Evolutionary conservation across 352 stramenopile species (phyloP).

Genomic region (Pythium scleroteichum): DNA sequence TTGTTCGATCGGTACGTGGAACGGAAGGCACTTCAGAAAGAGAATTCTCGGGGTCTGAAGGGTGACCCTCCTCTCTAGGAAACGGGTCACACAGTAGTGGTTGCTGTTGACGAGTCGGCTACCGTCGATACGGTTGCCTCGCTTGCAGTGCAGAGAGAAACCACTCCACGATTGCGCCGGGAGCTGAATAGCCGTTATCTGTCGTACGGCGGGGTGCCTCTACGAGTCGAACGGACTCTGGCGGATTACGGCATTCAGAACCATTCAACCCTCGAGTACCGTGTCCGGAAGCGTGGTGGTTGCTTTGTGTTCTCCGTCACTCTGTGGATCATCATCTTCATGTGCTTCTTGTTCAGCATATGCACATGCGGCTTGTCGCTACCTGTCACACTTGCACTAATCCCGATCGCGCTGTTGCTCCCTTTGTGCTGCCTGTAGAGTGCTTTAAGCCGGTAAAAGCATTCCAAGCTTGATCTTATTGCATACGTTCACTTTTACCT

Average conservation of each 20-base stretch:
- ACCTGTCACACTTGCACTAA: slow-evolving; percentile 50
- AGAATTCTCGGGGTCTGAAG: background rate
- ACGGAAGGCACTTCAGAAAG: background rate
- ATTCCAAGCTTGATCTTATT: too few species aligned
- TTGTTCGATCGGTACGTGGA: slow-evolving; percentile 52
- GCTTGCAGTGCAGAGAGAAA: slow-evolving; percentile 15
- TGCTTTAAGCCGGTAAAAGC: too few species aligned
- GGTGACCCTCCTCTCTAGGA: slow-evolving; percentile 31
- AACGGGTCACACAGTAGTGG: slow-evolving; percentile 38
- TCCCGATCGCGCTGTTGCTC: slow-evolving; percentile 62
- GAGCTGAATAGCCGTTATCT: slow-evolving; percentile 34
- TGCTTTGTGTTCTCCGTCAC: slow-evolving; percentile 78
- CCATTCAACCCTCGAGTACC: slow-evolving; percentile 56
- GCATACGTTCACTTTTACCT: background rate
- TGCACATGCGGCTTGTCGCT: slow-evolving; percentile 76
- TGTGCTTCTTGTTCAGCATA: slow-evolving; percentile 66
- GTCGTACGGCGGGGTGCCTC: slow-evolving; percentile 60
- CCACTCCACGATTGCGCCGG: background rate
- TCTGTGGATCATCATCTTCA: slow-evolving; percentile 78
- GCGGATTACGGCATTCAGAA: slow-evolving; percentile 72
- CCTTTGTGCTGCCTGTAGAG: slow-evolving; percentile 69
- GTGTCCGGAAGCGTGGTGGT: slow-evolving; percentile 47
- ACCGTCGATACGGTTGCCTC: slow-evolving; percentile 44
- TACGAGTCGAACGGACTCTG: slow-evolving; percentile 47
- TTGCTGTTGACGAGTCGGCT: slow-evolving; percentile 32